phyloP scores from a whole-genome alignment of 192 early-diverging fungal genomes.

The Podila epigama region DNA sequence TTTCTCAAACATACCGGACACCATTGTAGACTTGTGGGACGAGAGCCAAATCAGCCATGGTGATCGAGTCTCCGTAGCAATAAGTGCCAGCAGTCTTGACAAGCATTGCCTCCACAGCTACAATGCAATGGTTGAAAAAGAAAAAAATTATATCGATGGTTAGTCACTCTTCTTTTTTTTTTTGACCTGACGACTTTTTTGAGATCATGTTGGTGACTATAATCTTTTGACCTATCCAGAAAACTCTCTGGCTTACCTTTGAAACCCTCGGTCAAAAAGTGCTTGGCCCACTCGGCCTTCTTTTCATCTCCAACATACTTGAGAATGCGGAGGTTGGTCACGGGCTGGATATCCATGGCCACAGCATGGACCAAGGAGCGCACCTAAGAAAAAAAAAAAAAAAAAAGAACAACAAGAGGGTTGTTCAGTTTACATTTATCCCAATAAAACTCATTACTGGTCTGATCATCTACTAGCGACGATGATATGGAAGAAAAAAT shows the following conservation, averaged over 20 bases:
- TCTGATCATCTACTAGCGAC: background rate
- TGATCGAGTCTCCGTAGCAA: conserved; percentile 82
- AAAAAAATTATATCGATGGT: background rate
- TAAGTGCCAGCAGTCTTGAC: conserved; percentile 70
- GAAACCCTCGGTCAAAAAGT: conserved; percentile 67
- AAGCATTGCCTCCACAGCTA: conserved; percentile 73
- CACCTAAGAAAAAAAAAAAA: conserved; percentile 50
- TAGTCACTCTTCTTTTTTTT: background rate
- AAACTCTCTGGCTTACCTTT: conserved; percentile 60
- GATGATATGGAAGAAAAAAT: background rate
- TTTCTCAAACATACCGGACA: conserved; percentile 53
- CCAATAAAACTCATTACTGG: too few relatives aligned
- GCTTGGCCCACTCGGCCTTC: conserved; percentile 65
- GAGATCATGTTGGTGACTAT: too few relatives aligned
- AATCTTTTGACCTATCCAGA: too few relatives aligned
- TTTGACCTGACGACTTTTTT: background rate
- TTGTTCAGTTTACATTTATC: too few relatives aligned
- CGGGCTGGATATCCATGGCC: conserved; percentile 85
- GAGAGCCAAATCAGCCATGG: conserved; percentile 84
- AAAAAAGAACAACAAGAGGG: conserved; percentile 1
- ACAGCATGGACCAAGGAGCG: conserved; percentile 76
- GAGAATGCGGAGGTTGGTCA: conserved; percentile 84
- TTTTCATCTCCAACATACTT: conserved; percentile 63
- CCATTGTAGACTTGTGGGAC: conserved; percentile 86
- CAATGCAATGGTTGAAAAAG: background rate